A percentile compares a stretch with the other conserved stretches of the same genome.
Conservation (phyloP, 169 alveolate species). For the Hepatocystis sp. region DNA sequence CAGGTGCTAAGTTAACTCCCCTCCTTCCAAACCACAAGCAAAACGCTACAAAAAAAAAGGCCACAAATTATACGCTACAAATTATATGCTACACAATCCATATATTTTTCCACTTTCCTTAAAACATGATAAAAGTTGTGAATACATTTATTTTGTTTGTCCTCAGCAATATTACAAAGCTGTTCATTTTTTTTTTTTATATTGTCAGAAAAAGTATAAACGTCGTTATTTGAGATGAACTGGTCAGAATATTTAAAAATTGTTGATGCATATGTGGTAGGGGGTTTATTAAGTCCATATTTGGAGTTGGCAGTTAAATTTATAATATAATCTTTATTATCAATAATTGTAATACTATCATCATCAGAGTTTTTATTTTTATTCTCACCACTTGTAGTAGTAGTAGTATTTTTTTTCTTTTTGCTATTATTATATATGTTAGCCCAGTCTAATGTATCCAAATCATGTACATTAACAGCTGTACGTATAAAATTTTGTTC, state of each 20-base stretch:
- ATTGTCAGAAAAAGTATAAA: conserved; percentile 61
- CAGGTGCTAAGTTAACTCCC: too few species aligned
- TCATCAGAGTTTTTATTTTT: background rate
- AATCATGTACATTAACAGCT: conserved; percentile 8
- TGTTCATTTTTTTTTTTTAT: conserved; percentile 1
- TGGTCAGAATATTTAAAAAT: conserved; percentile 57
- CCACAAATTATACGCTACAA: background rate
- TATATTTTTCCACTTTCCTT: conserved; percentile 56
- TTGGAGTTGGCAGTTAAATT: conserved; percentile 22
- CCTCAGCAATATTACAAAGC: background rate
- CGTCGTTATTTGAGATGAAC: conserved; percentile 55
- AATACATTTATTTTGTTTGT: conserved; percentile 23
- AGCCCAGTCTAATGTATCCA: conserved; percentile 29
- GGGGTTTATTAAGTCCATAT: conserved; percentile 12
- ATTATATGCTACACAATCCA: conserved; percentile 63
- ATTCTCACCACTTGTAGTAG: background rate
- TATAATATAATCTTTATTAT: conserved; percentile 6
- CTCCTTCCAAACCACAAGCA: too few species aligned
- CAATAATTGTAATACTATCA: background rate
- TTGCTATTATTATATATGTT: conserved; percentile 22
- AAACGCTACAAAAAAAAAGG: too few species aligned
- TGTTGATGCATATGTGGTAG: conserved; percentile 55
- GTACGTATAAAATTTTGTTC: conserved; percentile 29
- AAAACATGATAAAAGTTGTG: conserved; percentile 57
- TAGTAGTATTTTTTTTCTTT: background rate